These are phyloP conservation scores for Penicillium rolfsii DNA, from an alignment of 2,329 filamentous ascomycete genomes.

Conservation along the genomic window DNA sequence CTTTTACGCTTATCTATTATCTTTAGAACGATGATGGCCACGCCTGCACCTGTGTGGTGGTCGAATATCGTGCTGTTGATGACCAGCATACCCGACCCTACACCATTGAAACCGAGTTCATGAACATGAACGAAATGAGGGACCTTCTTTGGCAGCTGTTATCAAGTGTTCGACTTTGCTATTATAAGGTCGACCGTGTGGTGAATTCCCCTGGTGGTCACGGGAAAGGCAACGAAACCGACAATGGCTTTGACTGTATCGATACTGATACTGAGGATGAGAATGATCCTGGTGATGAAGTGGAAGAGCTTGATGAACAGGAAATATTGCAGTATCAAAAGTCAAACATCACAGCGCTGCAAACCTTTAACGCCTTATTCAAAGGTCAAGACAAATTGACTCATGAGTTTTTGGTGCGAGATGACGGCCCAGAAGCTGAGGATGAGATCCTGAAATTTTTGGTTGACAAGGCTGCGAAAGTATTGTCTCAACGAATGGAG, in stretches of 20 bases:
- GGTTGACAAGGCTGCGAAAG: background rate
- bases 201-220: no score
- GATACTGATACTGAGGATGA: no score
- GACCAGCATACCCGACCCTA: conserved; percentile 12
- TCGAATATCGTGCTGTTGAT: conserved; percentile 24
- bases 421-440: background rate
- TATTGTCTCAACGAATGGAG: background rate
- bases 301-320: conserved; percentile 9
- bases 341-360: conserved; percentile 14
- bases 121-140: conserved; percentile 18
- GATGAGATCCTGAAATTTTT: background rate
- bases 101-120: conserved; percentile 22
- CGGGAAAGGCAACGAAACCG: no score
- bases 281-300: no score
- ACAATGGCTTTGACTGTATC: no score
- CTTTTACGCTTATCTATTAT: background rate
- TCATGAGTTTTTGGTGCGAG: conserved; percentile 19
- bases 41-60: conserved; percentile 27
- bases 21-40: conserved; percentile 17
- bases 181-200: background rate
- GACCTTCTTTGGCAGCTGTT: conserved; percentile 3
- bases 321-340: conserved; percentile 6
- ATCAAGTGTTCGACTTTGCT: background rate
- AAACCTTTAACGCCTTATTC: conserved; percentile 25
- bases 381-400: conserved; percentile 11